Conservation (phyloP, 2,329 filamentous ascomycete genomes). For the Phialocephala subalpina region DNA sequence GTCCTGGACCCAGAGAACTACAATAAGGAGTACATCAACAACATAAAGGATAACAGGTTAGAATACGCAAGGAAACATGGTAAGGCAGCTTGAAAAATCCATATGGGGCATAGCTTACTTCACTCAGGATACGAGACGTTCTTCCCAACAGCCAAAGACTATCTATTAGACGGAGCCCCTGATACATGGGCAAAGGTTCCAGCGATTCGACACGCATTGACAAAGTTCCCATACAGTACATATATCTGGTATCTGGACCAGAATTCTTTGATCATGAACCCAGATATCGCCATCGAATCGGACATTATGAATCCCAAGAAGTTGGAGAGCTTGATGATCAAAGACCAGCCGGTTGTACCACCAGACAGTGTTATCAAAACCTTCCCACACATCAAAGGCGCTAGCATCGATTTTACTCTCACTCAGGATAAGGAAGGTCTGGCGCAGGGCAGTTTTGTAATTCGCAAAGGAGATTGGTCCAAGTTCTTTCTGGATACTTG, state of each 20-base stretch:
- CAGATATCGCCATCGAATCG: constrained; percentile 70
- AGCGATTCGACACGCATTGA: constrained; percentile 87
- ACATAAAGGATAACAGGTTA: constrained; percentile 82
- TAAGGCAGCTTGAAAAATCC: constrained; percentile 51
- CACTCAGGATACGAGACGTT: constrained; percentile 82
- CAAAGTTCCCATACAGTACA: constrained; percentile 76
- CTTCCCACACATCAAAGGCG: constrained; percentile 79
- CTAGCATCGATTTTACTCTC: constrained; percentile 82
- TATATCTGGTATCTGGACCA: constrained; percentile 91
- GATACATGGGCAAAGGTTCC: constrained; percentile 80
- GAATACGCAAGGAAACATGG: constrained; percentile 88
- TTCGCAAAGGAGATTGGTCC: constrained; percentile 88
- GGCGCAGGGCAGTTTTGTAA: constrained; percentile 77
- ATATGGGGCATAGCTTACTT: constrained; percentile 28
- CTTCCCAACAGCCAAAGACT: constrained; percentile 79
- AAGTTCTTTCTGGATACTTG: constrained; percentile 93
- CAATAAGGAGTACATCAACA: constrained; percentile 72
- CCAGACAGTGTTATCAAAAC: constrained; percentile 98
- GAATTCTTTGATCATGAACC: constrained; percentile 89
- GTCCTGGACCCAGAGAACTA: constrained; percentile 74
- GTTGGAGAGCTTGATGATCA: constrained; percentile 83
- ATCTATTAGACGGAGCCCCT: constrained; percentile 70
- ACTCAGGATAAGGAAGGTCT: constrained; percentile 87
- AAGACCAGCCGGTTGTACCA: constrained; percentile 85
- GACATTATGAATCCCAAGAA: constrained; percentile 72